phyloP scores from a whole-genome alignment of 257 asterid species.

The Rhazya stricta region DNA sequence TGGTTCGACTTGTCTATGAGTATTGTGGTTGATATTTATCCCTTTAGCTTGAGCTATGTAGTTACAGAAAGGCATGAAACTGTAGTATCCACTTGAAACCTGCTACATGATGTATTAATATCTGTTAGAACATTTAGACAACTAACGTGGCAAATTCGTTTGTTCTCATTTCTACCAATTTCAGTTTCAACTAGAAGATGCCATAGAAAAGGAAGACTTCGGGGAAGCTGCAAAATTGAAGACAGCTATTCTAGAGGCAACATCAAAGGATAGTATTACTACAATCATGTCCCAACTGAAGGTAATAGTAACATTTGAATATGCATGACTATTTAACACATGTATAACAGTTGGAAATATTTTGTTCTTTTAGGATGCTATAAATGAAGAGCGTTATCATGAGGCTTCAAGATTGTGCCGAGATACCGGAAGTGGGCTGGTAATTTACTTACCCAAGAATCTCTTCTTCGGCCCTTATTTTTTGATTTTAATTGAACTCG shows the following conservation, averaged over 20 bases:
- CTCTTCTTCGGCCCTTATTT: constrained; percentile 6
- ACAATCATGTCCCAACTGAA: constrained; percentile 69
- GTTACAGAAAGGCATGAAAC: background rate
- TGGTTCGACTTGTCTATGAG: background rate
- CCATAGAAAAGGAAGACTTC: constrained; percentile 81
- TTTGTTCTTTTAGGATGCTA: constrained; percentile 53
- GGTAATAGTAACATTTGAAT: constrained; percentile 37
- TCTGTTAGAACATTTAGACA: background rate
- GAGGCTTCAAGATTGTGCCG: constrained; percentile 89
- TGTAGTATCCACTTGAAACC: background rate
- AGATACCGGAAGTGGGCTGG: constrained; percentile 92
- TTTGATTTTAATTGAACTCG: background rate
- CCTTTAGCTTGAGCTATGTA: background rate
- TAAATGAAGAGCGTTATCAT: constrained; percentile 74
- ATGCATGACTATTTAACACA: constrained; percentile 10
- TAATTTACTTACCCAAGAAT: constrained; percentile 29
- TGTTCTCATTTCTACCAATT: constrained; percentile 22
- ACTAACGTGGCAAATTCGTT: background rate
- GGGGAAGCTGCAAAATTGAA: constrained; percentile 79
- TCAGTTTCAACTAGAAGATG: constrained; percentile 93
- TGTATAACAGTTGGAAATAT: constrained; percentile 16
- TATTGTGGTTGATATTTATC: background rate
- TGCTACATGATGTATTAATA: background rate
- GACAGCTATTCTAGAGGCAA: constrained; percentile 59
- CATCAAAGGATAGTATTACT: constrained; percentile 66